A percentile compares a stretch with the other conserved stretches of the same genome.
Conservation (phyloP, 2,329 filamentous ascomycete genomes). For the Plenodomus biglobosus region DNA sequence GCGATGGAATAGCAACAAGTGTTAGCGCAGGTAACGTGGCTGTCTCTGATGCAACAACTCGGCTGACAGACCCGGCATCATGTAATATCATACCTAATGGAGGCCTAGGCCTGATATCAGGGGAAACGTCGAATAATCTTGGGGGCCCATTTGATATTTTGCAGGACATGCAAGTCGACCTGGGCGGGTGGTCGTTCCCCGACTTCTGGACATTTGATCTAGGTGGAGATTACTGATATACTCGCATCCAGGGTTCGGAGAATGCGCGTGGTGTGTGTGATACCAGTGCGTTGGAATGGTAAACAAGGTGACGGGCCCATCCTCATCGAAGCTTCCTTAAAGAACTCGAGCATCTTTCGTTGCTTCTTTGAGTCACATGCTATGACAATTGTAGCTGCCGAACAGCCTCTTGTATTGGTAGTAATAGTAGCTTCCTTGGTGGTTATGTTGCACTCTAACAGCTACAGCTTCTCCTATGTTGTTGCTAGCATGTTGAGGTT, state of each 20-base stretch:
- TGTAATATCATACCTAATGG: constrained; percentile 10
- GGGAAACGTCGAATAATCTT: constrained; percentile 7
- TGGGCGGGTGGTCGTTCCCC: constrained; percentile 36
- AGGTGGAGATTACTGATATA: constrained; percentile 32
- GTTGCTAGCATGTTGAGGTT: too few relatives aligned
- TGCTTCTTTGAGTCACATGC: too few relatives aligned
- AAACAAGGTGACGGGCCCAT: too few relatives aligned
- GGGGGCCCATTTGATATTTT: constrained; percentile 22
- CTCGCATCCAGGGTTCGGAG: too few relatives aligned
- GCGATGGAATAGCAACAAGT: constrained; percentile 11
- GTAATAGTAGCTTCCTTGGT: too few relatives aligned
- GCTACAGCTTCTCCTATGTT: too few relatives aligned
- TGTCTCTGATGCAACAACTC: not conserved
- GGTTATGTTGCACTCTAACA: too few relatives aligned
- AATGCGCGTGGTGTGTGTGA: too few relatives aligned
- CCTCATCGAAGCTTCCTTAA: not conserved
- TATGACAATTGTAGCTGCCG: too few relatives aligned
- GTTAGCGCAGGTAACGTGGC: not conserved
- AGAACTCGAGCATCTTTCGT: not conserved
- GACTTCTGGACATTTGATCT: constrained; percentile 43
- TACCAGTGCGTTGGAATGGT: too few relatives aligned
- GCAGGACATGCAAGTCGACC: constrained; percentile 34
- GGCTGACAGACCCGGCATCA: constrained; percentile 1
- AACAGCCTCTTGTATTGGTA: too few relatives aligned
- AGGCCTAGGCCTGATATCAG: constrained; percentile 5